Evolutionary conservation across 2,329 filamentous ascomycete species (phyloP).

Genomic region (Coniochaeta sp.): DNA sequence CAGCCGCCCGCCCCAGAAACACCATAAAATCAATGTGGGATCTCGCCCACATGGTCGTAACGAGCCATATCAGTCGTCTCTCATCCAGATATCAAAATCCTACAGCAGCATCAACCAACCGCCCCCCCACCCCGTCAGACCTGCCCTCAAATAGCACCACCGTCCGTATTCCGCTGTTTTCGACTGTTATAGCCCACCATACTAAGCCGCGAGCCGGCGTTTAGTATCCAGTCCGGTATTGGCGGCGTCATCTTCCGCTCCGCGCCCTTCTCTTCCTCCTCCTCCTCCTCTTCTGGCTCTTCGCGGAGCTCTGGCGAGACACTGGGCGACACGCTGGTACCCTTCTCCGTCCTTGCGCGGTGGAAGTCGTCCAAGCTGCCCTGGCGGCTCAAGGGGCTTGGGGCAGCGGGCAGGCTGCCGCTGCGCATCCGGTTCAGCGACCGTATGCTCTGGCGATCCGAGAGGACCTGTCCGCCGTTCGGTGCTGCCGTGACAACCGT

Average conservation of each 20-base stretch:
- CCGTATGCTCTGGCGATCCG: slow-evolving; percentile 42
- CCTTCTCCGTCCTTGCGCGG: slow-evolving; percentile 8
- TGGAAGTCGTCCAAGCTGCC: slow-evolving; percentile 42
- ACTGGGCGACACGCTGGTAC: slow-evolving; percentile 11
- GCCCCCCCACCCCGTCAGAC: slow-evolving; percentile 5
- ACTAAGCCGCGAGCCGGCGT: slow-evolving; percentile 42
- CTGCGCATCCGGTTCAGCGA: slow-evolving; percentile 48
- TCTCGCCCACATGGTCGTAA: background rate
- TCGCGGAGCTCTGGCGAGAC: slow-evolving; percentile 16
- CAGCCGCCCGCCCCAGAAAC: background rate
- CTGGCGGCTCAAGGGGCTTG: slow-evolving; percentile 42
- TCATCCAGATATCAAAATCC: background rate
- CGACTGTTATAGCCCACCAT: slow-evolving; percentile 37
- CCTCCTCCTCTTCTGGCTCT: slow-evolving; percentile 12
- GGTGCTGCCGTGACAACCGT: slow-evolving; percentile 67
- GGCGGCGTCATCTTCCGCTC: slow-evolving; percentile 50
- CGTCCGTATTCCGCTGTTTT: slow-evolving; percentile 21
- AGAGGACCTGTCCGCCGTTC: slow-evolving; percentile 57
- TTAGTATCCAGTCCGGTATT: slow-evolving; percentile 54
- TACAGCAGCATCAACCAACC: background rate
- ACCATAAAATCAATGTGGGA: slow-evolving; percentile 1
- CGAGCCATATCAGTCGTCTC: background rate
- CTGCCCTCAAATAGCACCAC: slow-evolving; percentile 12
- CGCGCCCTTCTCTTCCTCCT: slow-evolving; percentile 10
- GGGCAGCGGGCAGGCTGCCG: slow-evolving; percentile 40